Percentiles rank a stretch among this genome's conserved stretches.
Conservation (phyloP, 2,329 filamentous ascomycete genomes). For the Penicillium sp. region DNA sequence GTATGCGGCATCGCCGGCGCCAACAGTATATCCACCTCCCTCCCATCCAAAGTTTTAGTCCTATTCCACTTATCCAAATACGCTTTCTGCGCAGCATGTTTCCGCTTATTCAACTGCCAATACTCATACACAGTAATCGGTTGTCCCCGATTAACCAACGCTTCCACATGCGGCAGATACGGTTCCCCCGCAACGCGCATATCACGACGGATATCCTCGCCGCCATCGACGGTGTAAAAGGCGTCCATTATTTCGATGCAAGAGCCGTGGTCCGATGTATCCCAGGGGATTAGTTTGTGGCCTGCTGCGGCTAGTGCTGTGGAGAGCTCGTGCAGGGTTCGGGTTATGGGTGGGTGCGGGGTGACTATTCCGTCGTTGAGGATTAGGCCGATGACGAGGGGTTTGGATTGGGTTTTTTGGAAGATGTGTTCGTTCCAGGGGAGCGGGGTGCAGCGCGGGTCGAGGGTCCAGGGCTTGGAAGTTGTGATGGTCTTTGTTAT, state of each 20-base stretch:
- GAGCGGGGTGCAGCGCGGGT: constrained; percentile 61
- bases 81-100: constrained; percentile 58
- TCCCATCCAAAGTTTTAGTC: constrained; percentile 53
- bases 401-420: constrained; percentile 47
- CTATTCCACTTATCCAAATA: constrained; percentile 67
- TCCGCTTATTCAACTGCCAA: constrained; percentile 70
- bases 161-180: constrained; percentile 64
- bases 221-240: constrained; percentile 68
- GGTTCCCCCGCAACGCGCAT: constrained; percentile 64
- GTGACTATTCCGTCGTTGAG: constrained; percentile 61
- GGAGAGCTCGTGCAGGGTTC: constrained; percentile 49
- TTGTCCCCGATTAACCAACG: constrained; percentile 58
- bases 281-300: constrained; percentile 63
- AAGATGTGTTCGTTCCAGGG: constrained; percentile 60
- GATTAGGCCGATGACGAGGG: constrained; percentile 59
- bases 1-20: constrained; percentile 67
- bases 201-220: constrained; percentile 66
- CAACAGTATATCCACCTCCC: constrained; percentile 61
- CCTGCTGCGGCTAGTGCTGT: constrained; percentile 53
- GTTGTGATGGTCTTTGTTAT: constrained; percentile 57
- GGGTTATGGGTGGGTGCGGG: constrained; percentile 60
- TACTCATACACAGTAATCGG: constrained; percentile 68
- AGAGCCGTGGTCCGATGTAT: constrained; percentile 56
- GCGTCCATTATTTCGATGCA: constrained; percentile 65
- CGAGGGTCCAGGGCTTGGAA: constrained; percentile 59